Base-by-base conservation (phyloP, 768 basidiomycete genomes). In the Tubosaeta sp. region DNA sequence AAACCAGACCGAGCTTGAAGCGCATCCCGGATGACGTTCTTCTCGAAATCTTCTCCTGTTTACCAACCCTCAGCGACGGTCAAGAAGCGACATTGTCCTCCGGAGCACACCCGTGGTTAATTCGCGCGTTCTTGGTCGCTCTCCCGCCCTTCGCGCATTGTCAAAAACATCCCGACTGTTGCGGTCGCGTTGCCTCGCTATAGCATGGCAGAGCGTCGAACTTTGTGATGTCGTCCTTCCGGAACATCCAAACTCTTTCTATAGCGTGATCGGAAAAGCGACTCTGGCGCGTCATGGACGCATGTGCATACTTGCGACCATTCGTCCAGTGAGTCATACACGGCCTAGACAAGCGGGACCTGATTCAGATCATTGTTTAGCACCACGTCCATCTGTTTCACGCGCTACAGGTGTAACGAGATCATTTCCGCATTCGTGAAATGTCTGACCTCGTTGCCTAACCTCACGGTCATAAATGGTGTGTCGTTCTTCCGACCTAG, bases 121-220 rank as follows among this genome's bases (percentile, higher is more conserved):
- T 1, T 27, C 43, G 1, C 3, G 29, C 5, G 5, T 8, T 9
- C 51, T 51, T 32, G 39, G 51, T 13, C 49, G 49, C 1, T 27
- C 27, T 6, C 42, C 42, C 6, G 26, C 42, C 6, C 42, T 43
- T 8, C 42, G 27, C n/a, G 53, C 41, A 1, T n/a, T 60, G 25
- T 59, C 54, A 4, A 22, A 37, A 37, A 59, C 50, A 14, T 54
- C 45, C 2, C 37, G 50, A 6, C 17, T 54, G 2, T 42, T 60
- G 11, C 50, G 59, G 12, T 50, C 48, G 3, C 54, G 52, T 25
- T 60, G 54, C 41, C 48, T 57, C n/a, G 41, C 38, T 5, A 48
- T 61, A 50, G 59, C 55, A 12, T 61, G 59, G 59, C 50, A 13
- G 26, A 50, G 32, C 11, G 5, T 57, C 4, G 48, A 52, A 4